Evolutionary conservation across 345 rosid species (phyloP).

Genomic region (Lepidium sativum): DNA sequence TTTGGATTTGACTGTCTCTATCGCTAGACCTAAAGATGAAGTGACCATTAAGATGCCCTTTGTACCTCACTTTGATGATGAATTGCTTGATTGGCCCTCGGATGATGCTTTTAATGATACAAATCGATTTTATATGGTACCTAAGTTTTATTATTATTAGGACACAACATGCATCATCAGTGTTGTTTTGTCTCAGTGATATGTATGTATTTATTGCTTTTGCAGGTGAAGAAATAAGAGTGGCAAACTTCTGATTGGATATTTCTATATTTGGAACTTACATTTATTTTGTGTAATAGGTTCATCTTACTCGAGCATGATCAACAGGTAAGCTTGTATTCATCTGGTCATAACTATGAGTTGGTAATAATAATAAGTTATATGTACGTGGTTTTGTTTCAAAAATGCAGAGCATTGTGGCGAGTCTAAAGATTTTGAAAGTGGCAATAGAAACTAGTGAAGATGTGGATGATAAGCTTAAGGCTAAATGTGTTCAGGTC

Average conservation of each 20-base stretch:
- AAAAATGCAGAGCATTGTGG: background rate
- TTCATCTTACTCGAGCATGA: accelerated
- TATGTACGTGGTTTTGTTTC: no score
- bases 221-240: background rate
- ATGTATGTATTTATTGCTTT: background rate
- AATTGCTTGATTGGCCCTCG: constrained; percentile 1
- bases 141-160: no score
- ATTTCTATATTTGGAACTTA: background rate
- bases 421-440: background rate
- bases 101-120: background rate
- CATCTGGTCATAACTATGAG: background rate
- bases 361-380: background rate
- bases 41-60: background rate
- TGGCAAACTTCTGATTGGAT: background rate
- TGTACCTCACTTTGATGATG: background rate
- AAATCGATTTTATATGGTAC: background rate
- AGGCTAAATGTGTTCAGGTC: background rate
- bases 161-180: background rate
- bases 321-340: background rate
- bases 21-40: background rate
- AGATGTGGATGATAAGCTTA: background rate
- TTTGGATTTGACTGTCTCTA: background rate
- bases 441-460: background rate
- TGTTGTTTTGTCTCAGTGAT: background rate
- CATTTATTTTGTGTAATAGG: background rate